Percentiles rank a stretch among this genome's conserved stretches.
Conservation (phyloP, 495 filamentous ascomycete genomes). For the Penicillium paradoxum region DNA sequence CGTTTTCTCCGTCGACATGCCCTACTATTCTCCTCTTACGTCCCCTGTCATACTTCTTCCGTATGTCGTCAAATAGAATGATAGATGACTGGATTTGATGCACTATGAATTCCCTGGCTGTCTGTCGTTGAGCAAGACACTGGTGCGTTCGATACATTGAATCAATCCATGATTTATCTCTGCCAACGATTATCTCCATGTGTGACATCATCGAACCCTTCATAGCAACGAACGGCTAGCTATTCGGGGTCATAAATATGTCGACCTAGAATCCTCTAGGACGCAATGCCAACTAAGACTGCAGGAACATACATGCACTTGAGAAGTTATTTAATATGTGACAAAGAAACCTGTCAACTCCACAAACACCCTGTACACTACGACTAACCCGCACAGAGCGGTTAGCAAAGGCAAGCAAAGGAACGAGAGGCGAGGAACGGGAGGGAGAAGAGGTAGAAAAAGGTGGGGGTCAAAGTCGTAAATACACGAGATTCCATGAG, state of each 20-base stretch:
- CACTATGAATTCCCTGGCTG: background rate
- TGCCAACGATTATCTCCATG: background rate
- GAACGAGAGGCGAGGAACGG: slow-evolving; percentile 1
- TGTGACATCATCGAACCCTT: background rate
- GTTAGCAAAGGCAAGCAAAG: slow-evolving; percentile 6
- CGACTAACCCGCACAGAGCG: background rate
- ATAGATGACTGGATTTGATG: slow-evolving; percentile 11
- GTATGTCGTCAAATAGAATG: slow-evolving; percentile 17
- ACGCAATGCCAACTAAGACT: slow-evolving; percentile 3
- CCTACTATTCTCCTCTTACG: slow-evolving; percentile 20
- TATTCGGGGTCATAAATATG: background rate
- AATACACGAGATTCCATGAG: slow-evolving; percentile 20
- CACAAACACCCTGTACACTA: slow-evolving; percentile 8
- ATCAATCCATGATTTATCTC: slow-evolving; percentile 12
- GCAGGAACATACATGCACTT: background rate
- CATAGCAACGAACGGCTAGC: background rate
- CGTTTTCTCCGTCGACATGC: slow-evolving; percentile 15
- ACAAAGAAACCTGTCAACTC: slow-evolving; percentile 1
- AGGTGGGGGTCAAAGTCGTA: slow-evolving; percentile 15
- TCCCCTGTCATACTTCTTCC: slow-evolving; percentile 3
- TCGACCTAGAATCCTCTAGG: background rate
- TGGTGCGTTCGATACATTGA: background rate
- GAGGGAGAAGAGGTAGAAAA: background rate
- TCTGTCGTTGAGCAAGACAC: background rate
- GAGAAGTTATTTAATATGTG: background rate